A percentile compares a stretch with the other conserved stretches of the same genome.
Evolutionary conservation across 148 eudicot genomes (phyloP).

Genomic region (Vaccinium macrocarpon): DNA sequence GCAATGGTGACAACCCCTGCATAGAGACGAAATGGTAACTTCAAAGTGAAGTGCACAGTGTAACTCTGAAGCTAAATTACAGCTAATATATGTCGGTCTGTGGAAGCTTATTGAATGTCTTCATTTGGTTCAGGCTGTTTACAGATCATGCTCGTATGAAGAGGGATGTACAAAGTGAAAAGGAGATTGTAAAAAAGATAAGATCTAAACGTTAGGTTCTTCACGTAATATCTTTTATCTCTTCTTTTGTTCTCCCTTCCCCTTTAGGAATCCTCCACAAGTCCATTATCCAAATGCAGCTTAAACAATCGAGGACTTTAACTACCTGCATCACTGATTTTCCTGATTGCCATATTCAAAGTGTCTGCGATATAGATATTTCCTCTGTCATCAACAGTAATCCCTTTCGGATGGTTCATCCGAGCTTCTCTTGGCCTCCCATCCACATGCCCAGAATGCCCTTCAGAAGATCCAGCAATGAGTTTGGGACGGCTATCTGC

Average conservation of each 20-base stretch:
- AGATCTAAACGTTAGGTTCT: not conserved
- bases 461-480: constrained; percentile 77
- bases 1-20: constrained; percentile 89
- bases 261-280: not conserved
- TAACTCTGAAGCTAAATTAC: not conserved
- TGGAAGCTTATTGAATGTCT: not conserved
- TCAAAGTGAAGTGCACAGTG: not conserved
- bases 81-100: not conserved
- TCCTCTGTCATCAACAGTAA: constrained; percentile 70
- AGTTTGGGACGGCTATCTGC: constrained; percentile 81
- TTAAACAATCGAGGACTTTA: not conserved
- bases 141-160: not conserved
- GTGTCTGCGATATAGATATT: constrained; percentile 87
- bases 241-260: not conserved
- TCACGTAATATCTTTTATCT: not conserved
- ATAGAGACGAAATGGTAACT: constrained; percentile 13
- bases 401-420: constrained; percentile 77
- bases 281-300: not conserved
- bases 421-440: constrained; percentile 83
- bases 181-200: not conserved
- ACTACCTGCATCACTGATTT: constrained; percentile 67
- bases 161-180: not conserved
- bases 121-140: not conserved
- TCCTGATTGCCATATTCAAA: constrained; percentile 72
- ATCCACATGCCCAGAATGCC: constrained; percentile 80